These are phyloP conservation scores for Ilyonectria destructans DNA, from an alignment of 2,329 filamentous ascomycete genomes.

Conservation along the genomic window DNA sequence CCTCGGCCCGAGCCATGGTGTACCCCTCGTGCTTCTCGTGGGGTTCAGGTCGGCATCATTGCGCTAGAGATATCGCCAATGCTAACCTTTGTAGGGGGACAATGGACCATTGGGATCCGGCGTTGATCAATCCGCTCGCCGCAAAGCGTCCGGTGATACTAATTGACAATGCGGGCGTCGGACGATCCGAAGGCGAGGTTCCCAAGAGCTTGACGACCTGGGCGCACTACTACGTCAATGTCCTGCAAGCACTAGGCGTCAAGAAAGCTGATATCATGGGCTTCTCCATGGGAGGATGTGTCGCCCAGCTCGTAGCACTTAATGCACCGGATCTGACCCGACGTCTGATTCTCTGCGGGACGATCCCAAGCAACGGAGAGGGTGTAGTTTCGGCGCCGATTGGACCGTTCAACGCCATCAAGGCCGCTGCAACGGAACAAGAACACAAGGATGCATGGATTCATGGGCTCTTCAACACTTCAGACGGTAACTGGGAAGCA, in stretches of 20 bases:
- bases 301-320: conserved; percentile 63
- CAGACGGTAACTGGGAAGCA: conserved; percentile 51
- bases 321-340: conserved; percentile 56
- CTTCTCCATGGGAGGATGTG: conserved; percentile 66
- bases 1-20: conserved; percentile 49
- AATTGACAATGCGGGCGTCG: conserved; percentile 66
- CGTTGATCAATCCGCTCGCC: conserved; percentile 62
- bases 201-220: conserved; percentile 52
- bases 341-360: conserved; percentile 62
- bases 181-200: conserved; percentile 61
- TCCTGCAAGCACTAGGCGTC: conserved; percentile 58
- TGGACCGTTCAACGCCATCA: conserved; percentile 54
- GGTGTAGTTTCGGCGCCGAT: conserved; percentile 52
- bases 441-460: conserved; percentile 55
- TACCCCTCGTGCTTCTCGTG: conserved; percentile 53
- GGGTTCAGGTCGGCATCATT: conserved; percentile 50
- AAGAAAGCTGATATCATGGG: conserved; percentile 62
- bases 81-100: conserved; percentile 50
- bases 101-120: conserved; percentile 61
- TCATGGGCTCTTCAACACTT: conserved; percentile 54
- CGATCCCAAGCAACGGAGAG: conserved; percentile 57
- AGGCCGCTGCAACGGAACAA: conserved; percentile 50
- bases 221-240: conserved; percentile 55
- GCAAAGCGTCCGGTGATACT: conserved; percentile 60
- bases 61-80: background rate